Conservation (phyloP, 306 rosid genomes). For the Arachis stenosperma region DNA sequence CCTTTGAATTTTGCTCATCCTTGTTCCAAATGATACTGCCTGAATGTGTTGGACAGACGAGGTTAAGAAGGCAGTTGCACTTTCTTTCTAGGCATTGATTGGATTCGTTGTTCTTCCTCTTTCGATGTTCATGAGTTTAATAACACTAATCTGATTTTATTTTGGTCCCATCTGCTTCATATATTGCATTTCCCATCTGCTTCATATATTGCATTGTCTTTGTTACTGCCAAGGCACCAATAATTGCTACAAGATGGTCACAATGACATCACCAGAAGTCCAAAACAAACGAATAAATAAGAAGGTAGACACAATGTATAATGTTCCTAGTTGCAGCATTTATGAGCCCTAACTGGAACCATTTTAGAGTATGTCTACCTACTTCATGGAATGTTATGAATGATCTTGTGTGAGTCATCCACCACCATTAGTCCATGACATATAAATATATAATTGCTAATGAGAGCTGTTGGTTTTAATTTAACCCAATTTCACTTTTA, state of each 20-base stretch:
- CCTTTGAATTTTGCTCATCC: neutral
- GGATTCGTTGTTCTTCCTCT: neutral
- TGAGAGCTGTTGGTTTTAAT: neutral
- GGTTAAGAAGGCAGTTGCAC: neutral
- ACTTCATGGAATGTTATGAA: constrained; percentile 1
- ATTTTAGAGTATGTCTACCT: neutral
- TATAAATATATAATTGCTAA: neutral
- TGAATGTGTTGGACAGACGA: neutral
- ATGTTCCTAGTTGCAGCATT: constrained; percentile 4
- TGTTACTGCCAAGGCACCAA: neutral
- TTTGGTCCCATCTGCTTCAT: neutral
- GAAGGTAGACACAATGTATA: neutral
- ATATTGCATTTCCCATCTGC: neutral
- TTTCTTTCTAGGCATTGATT: neutral
- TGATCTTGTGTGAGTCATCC: neutral
- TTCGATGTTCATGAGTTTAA: neutral
- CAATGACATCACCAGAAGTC: neutral
- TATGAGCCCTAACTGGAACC: constrained; percentile 11
- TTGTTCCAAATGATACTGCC: neutral
- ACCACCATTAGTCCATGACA: neutral
- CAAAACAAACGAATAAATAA: neutral
- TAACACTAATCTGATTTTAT: neutral
- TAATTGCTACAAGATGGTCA: neutral
- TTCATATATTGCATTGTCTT: neutral
- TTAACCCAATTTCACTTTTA: too few relatives aligned